Base-by-base conservation (phyloP, 352 stramenopile genomes). In the Globisporangium carolinianum region DNA sequence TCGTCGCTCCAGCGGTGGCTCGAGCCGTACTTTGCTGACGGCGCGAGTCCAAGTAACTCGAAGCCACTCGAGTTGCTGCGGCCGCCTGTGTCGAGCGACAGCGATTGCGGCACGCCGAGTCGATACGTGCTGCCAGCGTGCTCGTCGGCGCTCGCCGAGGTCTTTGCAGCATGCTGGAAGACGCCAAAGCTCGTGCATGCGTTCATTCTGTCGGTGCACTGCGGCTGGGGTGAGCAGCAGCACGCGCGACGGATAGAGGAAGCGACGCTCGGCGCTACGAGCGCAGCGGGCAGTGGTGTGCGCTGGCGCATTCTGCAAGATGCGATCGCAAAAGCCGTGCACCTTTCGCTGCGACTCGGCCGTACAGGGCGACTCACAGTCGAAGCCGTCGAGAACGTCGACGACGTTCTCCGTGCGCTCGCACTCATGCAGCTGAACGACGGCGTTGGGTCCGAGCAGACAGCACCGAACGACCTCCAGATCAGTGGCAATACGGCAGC, bases 341-440 rank as follows among this genome's bases (percentile, higher is more conserved):
- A 92, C 55, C 63, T 92, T n/a, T 86, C 77, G 4, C 65, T 91
- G 17, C 72, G 81, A 15, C 62, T 94, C 10, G 81, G 79, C 48
- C 76, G 84, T 64, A 69, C 75, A 32, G 74, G 78, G 6, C 76
- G 73, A 15, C 50, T 89, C 3, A 85, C 78, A n/a, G 73, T 88
- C 11, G 78, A 90, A 50, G 60, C 73, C 6, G 79, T 92, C n/a
- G 80, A 94, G 55, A 72, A 81, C 15, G 73, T 91, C 2, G 84
- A 94, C 52, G 82, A 92, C 3, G 78, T 92, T 36, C 73, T 94
- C 63, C 76, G 78, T 41, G 67, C 69, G 36, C 57, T 94, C 53
- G 80, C 80, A 57, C 54, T 94, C 14, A 86, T 92, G 69, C 82
- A 94, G 55, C 65, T 94, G 32, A 92, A 94, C 48, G 73, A 88